Evolutionary conservation across 768 basidiomycete species (phyloP).

Genomic region (Hygrophoropsis aurantiaca): DNA sequence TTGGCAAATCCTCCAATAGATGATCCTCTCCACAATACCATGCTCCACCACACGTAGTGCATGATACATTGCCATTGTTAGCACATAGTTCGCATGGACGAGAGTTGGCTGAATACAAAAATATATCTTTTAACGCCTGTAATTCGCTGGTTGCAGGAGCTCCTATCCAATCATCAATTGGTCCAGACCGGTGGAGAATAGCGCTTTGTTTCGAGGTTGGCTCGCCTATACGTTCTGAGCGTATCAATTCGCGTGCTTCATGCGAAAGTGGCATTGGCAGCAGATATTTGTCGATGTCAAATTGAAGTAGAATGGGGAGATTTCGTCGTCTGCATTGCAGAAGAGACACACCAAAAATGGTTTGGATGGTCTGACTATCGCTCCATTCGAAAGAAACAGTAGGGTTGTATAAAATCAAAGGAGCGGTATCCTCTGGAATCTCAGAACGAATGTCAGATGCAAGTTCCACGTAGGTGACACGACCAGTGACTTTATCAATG

Average conservation of each 20-base stretch:
- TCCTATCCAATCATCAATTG: not conserved
- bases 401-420: not conserved
- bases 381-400: not conserved
- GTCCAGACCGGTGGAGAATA: not conserved
- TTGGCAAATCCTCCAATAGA: not conserved
- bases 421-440: not conserved
- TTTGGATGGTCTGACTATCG: not conserved
- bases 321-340: not conserved
- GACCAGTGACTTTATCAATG: not conserved
- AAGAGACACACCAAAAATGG: not conserved
- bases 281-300: not conserved
- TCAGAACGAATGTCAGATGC: not conserved
- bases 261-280: not conserved
- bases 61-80: not conserved
- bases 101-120: not conserved
- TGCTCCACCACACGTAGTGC: not conserved
- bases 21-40: conserved; percentile 3
- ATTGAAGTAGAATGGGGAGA: not conserved
- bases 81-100: conserved; percentile 1
- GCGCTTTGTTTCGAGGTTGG: not conserved
- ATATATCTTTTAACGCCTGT: conserved; percentile 2
- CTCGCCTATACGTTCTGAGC: not conserved
- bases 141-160: not conserved
- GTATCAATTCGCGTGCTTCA: not conserved
- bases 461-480: not conserved